Conservation (phyloP, 2,329 filamentous ascomycete species). For the Polytolypa hystricis region DNA sequence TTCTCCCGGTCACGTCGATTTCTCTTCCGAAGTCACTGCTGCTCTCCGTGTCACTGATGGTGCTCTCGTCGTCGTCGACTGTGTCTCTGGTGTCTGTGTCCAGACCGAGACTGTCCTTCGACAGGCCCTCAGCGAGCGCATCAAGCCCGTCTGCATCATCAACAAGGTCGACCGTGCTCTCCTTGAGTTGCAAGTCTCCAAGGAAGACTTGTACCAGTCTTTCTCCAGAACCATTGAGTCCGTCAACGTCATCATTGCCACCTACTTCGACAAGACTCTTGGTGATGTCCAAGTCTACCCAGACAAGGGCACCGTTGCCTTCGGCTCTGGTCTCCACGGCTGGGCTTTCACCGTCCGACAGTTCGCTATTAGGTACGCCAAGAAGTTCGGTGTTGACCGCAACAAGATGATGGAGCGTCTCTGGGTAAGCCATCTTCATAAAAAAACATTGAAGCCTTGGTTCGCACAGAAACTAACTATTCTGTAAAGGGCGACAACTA, state of each 20-base stretch:
- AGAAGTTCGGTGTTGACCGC: constrained; percentile 99
- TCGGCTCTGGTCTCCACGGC: constrained; percentile 98
- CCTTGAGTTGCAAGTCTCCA: constrained; percentile 94
- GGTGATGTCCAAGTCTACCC: constrained; percentile 99
- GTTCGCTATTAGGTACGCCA: constrained; percentile 90
- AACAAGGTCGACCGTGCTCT: constrained; percentile 99
- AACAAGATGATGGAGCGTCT: constrained; percentile 99
- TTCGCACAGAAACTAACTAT: neutral
- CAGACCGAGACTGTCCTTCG: constrained; percentile 99
- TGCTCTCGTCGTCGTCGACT: constrained; percentile 99
- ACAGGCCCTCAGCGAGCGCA: constrained; percentile 98
- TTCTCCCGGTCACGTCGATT: constrained; percentile 99
- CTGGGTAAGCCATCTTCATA: constrained; percentile 57
- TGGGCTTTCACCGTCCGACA: constrained; percentile 99
- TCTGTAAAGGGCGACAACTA: constrained; percentile 71
- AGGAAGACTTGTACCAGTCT: constrained; percentile 99
- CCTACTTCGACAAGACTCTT: constrained; percentile 92
- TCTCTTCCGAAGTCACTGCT: constrained; percentile 98
- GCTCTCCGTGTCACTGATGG: constrained; percentile 99
- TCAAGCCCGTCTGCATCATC: constrained; percentile 99
- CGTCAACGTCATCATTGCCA: constrained; percentile 99
- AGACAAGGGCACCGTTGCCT: constrained; percentile 93
- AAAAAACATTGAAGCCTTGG: neutral
- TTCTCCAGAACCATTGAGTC: constrained; percentile 99
- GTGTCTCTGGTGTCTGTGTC: constrained; percentile 98